Percentiles rank a stretch among this genome's conserved stretches.
phyloP scores from a whole-genome alignment of 1,284 basidiomycete genomes.

The Ceratobasidium sp. region DNA sequence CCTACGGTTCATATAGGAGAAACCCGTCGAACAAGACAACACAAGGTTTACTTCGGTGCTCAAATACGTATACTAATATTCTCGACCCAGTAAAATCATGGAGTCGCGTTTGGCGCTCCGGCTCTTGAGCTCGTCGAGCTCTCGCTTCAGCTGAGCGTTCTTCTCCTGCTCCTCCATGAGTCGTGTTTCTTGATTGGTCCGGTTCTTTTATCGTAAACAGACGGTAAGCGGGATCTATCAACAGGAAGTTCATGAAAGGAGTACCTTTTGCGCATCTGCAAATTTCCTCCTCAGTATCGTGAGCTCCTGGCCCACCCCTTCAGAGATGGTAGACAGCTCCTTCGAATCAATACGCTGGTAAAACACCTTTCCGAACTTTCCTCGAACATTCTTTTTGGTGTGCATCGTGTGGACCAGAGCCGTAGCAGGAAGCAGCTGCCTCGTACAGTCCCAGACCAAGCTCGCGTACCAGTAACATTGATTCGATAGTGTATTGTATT shows the following conservation, averaged over 20 bases:
- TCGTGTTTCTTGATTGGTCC: no score
- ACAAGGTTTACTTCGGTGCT: no score
- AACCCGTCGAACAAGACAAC: no score
- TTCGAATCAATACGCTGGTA: neutral
- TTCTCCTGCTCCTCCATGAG: neutral
- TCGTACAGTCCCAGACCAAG: slow-evolving; percentile 25
- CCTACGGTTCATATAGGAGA: no score
- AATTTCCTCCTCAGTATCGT: neutral
- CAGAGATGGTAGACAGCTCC: neutral
- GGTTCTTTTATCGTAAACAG: no score
- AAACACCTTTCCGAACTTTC: slow-evolving; percentile 2
- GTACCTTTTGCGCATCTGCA: neutral
- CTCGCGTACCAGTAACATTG: slow-evolving; percentile 33
- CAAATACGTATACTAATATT: neutral
- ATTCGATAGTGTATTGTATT: neutral
- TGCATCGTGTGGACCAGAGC: neutral
- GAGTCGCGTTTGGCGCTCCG: neutral
- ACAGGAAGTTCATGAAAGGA: no score
- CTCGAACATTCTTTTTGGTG: neutral
- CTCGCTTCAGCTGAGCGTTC: neutral
- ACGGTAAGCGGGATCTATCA: no score
- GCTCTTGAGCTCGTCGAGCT: neutral
- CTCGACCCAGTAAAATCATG: neutral
- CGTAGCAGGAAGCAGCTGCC: neutral
- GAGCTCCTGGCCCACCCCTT: neutral